These are phyloP conservation scores for Alternaria infectoria DNA, from an alignment of 2,329 filamentous ascomycete species.

Conservation along the genomic window DNA sequence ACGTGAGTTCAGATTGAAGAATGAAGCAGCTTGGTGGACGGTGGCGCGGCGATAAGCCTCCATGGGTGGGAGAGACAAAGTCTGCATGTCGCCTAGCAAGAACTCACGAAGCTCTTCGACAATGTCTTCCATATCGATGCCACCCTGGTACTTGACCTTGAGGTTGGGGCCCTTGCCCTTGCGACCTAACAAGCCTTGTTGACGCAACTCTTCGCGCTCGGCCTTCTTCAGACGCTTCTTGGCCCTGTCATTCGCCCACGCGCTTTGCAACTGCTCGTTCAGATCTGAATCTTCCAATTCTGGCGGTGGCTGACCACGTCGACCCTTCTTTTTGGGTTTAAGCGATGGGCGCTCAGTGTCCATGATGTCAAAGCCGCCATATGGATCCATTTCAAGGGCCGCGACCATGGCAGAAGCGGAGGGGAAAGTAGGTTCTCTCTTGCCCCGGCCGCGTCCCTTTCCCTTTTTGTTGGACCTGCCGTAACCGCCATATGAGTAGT, in stretches of 20 bases:
- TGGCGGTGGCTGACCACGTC: slow-evolving; percentile 59
- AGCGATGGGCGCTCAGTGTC: slow-evolving; percentile 77
- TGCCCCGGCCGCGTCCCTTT: slow-evolving; percentile 21
- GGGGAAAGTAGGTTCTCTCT: slow-evolving; percentile 52
- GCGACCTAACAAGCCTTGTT: slow-evolving; percentile 52
- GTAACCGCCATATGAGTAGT: slow-evolving; percentile 20
- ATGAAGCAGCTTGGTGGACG: slow-evolving; percentile 78
- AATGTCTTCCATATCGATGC: slow-evolving; percentile 74
- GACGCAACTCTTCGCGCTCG: slow-evolving; percentile 55
- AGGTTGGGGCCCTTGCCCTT: slow-evolving; percentile 57
- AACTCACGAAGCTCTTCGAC: slow-evolving; percentile 76
- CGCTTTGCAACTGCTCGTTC: slow-evolving; percentile 46
- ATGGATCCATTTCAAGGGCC: slow-evolving; percentile 63
- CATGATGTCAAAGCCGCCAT: slow-evolving; percentile 82
- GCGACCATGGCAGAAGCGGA: slow-evolving; percentile 64
- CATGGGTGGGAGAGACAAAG: slow-evolving; percentile 83
- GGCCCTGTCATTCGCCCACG: slow-evolving; percentile 53
- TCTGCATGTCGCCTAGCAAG: slow-evolving; percentile 66
- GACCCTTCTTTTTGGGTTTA: slow-evolving; percentile 68
- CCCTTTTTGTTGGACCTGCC: slow-evolving; percentile 36
- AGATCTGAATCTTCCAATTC: slow-evolving; percentile 55
- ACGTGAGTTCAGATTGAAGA: slow-evolving; percentile 81
- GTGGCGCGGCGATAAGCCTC: slow-evolving; percentile 76
- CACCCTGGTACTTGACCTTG: slow-evolving; percentile 72
- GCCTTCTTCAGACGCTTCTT: slow-evolving; percentile 57